Conservation (phyloP, 768 basidiomycete genomes). For the Termitomyces sp. region DNA sequence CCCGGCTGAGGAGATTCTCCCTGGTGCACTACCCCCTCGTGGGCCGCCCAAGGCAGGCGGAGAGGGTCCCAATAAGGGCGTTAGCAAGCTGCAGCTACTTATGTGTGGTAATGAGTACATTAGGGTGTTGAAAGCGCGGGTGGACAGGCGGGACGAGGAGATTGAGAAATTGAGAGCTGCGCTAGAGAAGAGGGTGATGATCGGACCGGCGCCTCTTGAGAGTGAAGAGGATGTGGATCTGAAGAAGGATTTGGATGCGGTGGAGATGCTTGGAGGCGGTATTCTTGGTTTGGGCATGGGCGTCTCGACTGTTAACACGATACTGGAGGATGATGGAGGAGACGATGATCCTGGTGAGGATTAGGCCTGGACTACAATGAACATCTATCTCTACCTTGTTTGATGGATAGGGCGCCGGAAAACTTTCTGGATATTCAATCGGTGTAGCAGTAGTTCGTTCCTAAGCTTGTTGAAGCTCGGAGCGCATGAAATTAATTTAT, state of each 20-base stretch:
- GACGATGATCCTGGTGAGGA: slow-evolving; percentile 15
- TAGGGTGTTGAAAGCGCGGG: slow-evolving; percentile 66
- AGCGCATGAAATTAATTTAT: slow-evolving; percentile 12
- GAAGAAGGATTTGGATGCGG: slow-evolving; percentile 57
- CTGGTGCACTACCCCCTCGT: slow-evolving; percentile 86
- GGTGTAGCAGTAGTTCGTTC: slow-evolving; percentile 1
- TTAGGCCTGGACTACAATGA: neutral
- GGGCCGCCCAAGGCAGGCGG: slow-evolving; percentile 81
- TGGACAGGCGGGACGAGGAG: slow-evolving; percentile 80
- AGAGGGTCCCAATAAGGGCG: slow-evolving; percentile 93
- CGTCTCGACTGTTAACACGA: neutral
- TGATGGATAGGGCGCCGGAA: neutral
- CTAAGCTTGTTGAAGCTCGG: neutral
- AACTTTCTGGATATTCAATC: neutral
- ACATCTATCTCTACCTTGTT: too few relatives aligned
- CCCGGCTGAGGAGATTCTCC: slow-evolving; percentile 71
- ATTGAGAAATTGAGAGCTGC: slow-evolving; percentile 66
- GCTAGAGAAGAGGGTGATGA: slow-evolving; percentile 53
- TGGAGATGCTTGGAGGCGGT: slow-evolving; percentile 32
- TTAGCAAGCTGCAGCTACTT: slow-evolving; percentile 90
- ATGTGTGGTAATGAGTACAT: slow-evolving; percentile 92
- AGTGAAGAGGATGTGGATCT: slow-evolving; percentile 44
- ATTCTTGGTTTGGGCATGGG: slow-evolving; percentile 12
- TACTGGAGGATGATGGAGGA: slow-evolving; percentile 9
- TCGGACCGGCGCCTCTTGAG: slow-evolving; percentile 23